Percentiles rank a stretch among this genome's conserved stretches.
Conservation (phyloP, 768 basidiomycete species). For the Pleurotus pulmonarius region DNA sequence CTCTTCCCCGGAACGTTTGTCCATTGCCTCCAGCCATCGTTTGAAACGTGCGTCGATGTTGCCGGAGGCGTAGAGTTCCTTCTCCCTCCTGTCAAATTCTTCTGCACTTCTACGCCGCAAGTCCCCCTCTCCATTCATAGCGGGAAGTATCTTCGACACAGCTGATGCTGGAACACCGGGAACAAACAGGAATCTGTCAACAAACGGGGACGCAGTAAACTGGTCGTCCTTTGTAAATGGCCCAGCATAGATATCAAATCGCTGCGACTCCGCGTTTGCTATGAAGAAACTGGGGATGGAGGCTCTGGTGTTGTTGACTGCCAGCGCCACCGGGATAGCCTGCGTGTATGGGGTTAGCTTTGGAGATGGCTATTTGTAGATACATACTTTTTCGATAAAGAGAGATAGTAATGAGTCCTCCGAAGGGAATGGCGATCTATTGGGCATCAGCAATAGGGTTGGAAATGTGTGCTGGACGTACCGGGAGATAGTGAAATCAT, state of each 20-base stretch:
- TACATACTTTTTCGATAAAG: constrained; percentile 43
- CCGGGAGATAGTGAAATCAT: constrained; percentile 67
- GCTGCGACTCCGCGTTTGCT: constrained; percentile 57
- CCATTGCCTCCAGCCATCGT: constrained; percentile 60
- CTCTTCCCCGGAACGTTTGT: constrained; percentile 29
- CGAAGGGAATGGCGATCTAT: constrained; percentile 60
- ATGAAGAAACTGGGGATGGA: constrained; percentile 61
- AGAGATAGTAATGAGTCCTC: constrained; percentile 57
- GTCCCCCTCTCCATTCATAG: constrained; percentile 45
- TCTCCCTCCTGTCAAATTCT: constrained; percentile 29
- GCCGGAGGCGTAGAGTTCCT: constrained; percentile 41
- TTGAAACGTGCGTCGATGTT: constrained; percentile 47
- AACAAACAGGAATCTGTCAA: constrained; percentile 61
- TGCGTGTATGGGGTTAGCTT: constrained; percentile 13
- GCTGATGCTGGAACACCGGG: constrained; percentile 44
- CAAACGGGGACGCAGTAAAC: constrained; percentile 69
- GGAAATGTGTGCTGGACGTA: constrained; percentile 23
- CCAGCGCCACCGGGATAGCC: constrained; percentile 53
- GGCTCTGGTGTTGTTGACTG: constrained; percentile 61
- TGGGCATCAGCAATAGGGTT: background rate
- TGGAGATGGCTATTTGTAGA: background rate
- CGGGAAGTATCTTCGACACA: constrained; percentile 50
- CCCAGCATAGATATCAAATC: constrained; percentile 67
- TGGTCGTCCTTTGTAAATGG: constrained; percentile 81
- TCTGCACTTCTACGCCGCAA: constrained; percentile 24